Evolutionary conservation across 2,329 filamentous ascomycete species (phyloP).

Genomic region (Chrysoporthe deuterocubensis): DNA sequence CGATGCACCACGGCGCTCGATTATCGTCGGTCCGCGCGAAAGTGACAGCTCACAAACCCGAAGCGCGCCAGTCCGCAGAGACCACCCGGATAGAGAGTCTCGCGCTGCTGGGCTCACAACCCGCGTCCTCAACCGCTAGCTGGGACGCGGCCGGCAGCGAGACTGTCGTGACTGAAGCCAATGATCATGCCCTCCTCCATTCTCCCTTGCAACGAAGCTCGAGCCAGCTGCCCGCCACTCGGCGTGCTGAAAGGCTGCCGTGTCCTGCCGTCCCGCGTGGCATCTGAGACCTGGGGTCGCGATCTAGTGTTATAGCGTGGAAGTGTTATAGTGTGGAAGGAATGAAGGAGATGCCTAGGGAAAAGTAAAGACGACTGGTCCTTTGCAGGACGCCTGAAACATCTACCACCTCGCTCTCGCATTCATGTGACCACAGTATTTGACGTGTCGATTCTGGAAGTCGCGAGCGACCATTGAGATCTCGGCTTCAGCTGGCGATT

Average conservation of each 20-base stretch:
- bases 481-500: slow-evolving; percentile 10
- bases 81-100: slow-evolving; percentile 7
- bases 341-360: not conserved
- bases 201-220: slow-evolving; percentile 4
- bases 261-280: not conserved
- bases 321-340: not conserved
- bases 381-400: slow-evolving; percentile 3
- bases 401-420: not conserved
- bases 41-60: slow-evolving; percentile 24
- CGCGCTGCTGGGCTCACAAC: slow-evolving; percentile 5
- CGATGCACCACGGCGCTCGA: not conserved
- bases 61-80: not conserved
- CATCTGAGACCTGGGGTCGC: not conserved
- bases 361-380: not conserved
- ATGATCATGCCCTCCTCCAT: not conserved
- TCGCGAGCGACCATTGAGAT: not conserved
- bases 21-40: not conserved
- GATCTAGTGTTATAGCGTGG: not conserved
- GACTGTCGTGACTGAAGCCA: not conserved
- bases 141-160: not conserved
- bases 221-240: not conserved
- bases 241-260: slow-evolving; percentile 1
- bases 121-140: not conserved
- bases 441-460: slow-evolving; percentile 8
- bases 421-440: slow-evolving; percentile 1